Base-by-base conservation (phyloP, 345 rosid genomes). In the Anastatica hierochuntica region DNA sequence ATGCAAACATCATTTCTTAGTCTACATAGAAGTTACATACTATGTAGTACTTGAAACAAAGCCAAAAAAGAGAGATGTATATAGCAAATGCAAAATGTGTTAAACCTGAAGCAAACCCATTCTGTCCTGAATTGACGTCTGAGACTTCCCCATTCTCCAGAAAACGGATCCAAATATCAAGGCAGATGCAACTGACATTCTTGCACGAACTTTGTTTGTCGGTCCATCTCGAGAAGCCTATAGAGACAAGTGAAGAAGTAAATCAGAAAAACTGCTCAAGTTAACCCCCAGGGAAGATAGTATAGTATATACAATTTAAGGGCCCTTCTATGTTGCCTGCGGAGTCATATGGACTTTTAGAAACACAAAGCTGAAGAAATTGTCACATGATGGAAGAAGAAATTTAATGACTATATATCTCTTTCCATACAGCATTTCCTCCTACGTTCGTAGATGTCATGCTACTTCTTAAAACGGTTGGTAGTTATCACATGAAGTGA, bases 141-240 rank as follows among this genome's bases (percentile, higher is more conserved):
- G 98, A 39, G 96, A 87, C 64, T 69, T 76, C 63, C 96, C 98
- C 82, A 92, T 82, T 69, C 88, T 87, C 96, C 95, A 92, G 66
- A 92, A 92, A 59, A 92, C 90, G 4, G 98, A 92, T 58, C 98
- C 98, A 80, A 92, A 92, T 66, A 92, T 92, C 72, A 88, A 62
- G 64, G 98, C 96, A 55, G 96, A 87, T 50, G 96, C 98, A 66
- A 87, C 64, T 33, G 98, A 92, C 98, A 92, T 92, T 72, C 83
- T 83, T 63, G 95, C 81, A 42, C 95, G 85, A 56, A 92, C 98
- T 72, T 92, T 84, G 71, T 87, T 92, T 45, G 98, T 92, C 30
- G 98, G 95, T 33, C 94, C 96, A 81, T 92, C 95, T 53, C 94
- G 86, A 68, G 85, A 84, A 66, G 98, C 98, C 96, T 92, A 56